Evolutionary conservation across 331 rosid species (phyloP).

Genomic region (Stylosanthes scabra): DNA sequence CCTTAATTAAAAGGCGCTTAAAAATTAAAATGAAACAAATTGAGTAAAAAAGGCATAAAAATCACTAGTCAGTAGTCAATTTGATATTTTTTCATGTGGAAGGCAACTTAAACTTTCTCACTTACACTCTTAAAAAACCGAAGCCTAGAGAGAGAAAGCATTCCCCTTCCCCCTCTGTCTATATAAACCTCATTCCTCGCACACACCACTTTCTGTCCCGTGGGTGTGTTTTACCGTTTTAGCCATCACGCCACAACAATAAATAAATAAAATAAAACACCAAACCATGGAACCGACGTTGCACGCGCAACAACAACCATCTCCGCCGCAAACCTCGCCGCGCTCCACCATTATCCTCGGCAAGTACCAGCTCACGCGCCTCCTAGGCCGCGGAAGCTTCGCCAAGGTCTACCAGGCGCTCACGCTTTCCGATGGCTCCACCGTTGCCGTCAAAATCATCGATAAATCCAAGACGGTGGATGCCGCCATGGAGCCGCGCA

Average conservation of each 20-base stretch:
- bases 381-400: conserved; percentile 83
- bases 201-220: not conserved
- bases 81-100: no score
- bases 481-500: conserved; percentile 59
- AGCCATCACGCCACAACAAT: not conserved
- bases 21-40: no score
- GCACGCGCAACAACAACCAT: conserved; percentile 12
- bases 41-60: no score
- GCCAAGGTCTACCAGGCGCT: conserved; percentile 75
- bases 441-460: conserved; percentile 80
- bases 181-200: conserved; percentile 38
- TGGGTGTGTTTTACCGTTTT: not conserved
- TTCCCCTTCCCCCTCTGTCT: not conserved
- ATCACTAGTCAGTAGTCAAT: no score
- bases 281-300: conserved; percentile 57
- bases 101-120: no score
- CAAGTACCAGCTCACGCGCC: conserved; percentile 57
- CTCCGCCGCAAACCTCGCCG: not conserved
- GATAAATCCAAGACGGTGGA: conserved; percentile 61
- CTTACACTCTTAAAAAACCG: no score
- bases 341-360: conserved; percentile 58
- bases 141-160: no score
- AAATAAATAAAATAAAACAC: no score
- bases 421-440: conserved; percentile 51
- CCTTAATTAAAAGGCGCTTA: no score